A percentile compares a stretch with the other conserved stretches of the same genome.
phyloP scores from a whole-genome alignment of 345 rosid species.

The Citropsis articulata region DNA sequence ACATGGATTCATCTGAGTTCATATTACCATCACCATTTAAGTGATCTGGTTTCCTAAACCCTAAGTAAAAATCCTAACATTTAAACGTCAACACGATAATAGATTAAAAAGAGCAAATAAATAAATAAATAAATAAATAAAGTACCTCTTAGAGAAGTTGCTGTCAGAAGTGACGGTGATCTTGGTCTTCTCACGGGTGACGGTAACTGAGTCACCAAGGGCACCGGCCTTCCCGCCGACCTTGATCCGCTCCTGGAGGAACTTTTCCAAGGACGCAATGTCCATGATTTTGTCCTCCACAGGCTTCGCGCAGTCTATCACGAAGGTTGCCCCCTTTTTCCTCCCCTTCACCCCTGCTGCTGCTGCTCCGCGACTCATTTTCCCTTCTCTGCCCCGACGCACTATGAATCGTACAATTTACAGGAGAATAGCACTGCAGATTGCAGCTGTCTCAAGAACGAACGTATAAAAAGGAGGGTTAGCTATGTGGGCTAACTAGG shows the following conservation, averaged over 20 bases:
- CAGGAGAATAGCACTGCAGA: not conserved
- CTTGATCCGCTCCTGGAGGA: constrained; percentile 81
- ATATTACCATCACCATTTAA: not conserved
- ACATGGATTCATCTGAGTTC: not conserved
- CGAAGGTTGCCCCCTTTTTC: constrained; percentile 61
- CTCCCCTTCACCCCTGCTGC: constrained; percentile 36
- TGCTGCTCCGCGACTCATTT: constrained; percentile 31
- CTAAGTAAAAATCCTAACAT: not conserved
- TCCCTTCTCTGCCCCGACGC: not conserved
- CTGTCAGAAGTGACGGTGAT: constrained; percentile 56
- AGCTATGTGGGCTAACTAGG: not conserved
- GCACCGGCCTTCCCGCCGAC: constrained; percentile 85
- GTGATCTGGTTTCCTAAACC: constrained; percentile 1
- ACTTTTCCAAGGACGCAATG: constrained; percentile 72
- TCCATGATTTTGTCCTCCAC: constrained; percentile 83
- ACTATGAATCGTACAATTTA: not conserved
- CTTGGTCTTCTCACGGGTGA: constrained; percentile 49
- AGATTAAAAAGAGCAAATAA: not conserved
- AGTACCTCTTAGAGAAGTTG: constrained; percentile 69
- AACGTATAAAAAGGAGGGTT: constrained; percentile 1
- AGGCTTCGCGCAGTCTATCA: constrained; percentile 68
- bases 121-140: not conserved
- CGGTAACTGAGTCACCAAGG: constrained; percentile 57
- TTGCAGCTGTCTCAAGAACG: not conserved
- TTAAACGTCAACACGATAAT: not conserved